Percentiles rank a stretch among this genome's conserved stretches.
These are phyloP conservation scores for Omphalea diandra DNA, from an alignment of 441 rosid species.

Conservation along the genomic window DNA sequence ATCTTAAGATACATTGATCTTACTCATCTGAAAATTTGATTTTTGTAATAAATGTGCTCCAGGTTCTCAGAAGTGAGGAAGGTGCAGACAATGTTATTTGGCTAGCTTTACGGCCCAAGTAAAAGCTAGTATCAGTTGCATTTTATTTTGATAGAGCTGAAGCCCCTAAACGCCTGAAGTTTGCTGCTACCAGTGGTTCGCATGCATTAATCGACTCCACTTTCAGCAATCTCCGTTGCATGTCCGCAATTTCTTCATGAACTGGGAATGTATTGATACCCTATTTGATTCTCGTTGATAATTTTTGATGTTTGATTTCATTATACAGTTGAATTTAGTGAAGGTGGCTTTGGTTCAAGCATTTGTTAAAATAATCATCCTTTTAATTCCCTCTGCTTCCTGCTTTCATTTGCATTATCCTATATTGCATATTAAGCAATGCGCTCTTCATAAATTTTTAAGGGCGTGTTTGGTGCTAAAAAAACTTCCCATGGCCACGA, in stretches of 20 bases:
- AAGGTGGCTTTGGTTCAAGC: background rate
- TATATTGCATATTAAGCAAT: too few species aligned
- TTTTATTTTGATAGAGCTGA: conserved; percentile 88
- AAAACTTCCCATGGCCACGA: too few species aligned
- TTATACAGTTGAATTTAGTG: background rate
- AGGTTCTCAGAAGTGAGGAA: conserved; percentile 73
- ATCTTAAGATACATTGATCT: background rate
- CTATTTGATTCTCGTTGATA: background rate
- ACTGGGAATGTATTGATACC: background rate
- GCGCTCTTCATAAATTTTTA: too few species aligned
- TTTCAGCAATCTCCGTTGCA: conserved; percentile 39
- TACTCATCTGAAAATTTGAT: background rate
- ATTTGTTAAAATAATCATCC: background rate
- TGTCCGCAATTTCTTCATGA: conserved; percentile 33
- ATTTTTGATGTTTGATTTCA: background rate
- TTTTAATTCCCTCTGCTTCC: background rate
- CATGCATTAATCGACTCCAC: conserved; percentile 50
- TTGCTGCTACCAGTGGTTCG: conserved; percentile 67
- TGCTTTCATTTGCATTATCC: background rate
- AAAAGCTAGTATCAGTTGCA: conserved; percentile 62
- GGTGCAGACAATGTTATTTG: conserved; percentile 83
- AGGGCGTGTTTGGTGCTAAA: too few species aligned
- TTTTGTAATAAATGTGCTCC: conserved; percentile 12
- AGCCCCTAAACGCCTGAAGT: conserved; percentile 60
- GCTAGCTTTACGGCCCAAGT: conserved; percentile 82